phyloP scores from a whole-genome alignment of 2,329 filamentous ascomycete genomes.

The Apiospora marii region DNA sequence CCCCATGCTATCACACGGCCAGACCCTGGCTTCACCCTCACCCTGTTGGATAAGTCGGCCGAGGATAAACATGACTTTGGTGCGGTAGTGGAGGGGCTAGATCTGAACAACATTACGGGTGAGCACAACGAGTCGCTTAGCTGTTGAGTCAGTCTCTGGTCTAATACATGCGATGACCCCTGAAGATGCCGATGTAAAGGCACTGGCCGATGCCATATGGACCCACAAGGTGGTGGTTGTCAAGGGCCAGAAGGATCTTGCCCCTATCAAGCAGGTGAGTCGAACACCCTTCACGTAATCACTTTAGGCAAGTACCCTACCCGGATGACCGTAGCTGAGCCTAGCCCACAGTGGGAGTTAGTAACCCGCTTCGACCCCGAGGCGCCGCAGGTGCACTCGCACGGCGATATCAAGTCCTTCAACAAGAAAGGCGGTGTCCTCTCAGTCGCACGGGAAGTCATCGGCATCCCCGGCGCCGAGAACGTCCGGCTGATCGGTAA shows the following conservation, averaged over 20 bases:
- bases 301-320: not conserved
- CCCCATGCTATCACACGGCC: not conserved
- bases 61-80: constrained; percentile 49
- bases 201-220: constrained; percentile 50
- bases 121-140: constrained; percentile 14
- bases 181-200: constrained; percentile 46
- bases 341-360: constrained; percentile 48
- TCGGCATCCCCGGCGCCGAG: constrained; percentile 50
- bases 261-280: constrained; percentile 47
- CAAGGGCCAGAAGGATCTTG: constrained; percentile 50
- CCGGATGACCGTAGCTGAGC: not conserved
- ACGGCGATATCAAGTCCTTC: constrained; percentile 51
- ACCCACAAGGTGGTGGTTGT: constrained; percentile 52
- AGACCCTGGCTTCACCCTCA: constrained; percentile 31
- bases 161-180: not conserved
- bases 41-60: constrained; percentile 36
- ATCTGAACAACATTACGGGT: constrained; percentile 47
- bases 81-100: constrained; percentile 45
- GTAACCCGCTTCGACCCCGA: constrained; percentile 52
- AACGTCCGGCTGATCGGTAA: constrained; percentile 55
- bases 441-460: constrained; percentile 43
- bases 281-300: not conserved
- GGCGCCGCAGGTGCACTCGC: constrained; percentile 50
- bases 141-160: not conserved
- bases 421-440: constrained; percentile 49